A percentile compares a stretch with the other conserved stretches of the same genome.
Conservation (phyloP, 306 rosid genomes). For the Acacia melanoxylon region DNA sequence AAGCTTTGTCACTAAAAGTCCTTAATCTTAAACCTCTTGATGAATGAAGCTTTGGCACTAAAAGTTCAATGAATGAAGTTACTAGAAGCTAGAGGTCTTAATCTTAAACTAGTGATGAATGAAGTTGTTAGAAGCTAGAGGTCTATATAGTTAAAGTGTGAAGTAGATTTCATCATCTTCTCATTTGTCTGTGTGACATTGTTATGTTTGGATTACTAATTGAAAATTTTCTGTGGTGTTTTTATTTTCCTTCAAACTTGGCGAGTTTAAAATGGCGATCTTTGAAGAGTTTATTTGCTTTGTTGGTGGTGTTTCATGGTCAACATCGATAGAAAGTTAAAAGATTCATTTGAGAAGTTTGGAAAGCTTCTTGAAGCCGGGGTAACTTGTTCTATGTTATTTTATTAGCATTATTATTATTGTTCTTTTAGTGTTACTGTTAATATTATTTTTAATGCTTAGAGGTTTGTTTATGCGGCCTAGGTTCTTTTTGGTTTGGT, state of each 20-base stretch:
- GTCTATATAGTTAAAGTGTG: no score
- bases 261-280: conserved; percentile 79
- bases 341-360: conserved; percentile 82
- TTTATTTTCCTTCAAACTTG: conserved; percentile 3
- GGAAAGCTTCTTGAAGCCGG: conserved; percentile 93
- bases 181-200: not conserved
- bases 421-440: not conserved
- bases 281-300: conserved; percentile 86
- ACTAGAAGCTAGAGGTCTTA: no score
- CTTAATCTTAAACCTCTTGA: not conserved
- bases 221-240: not conserved
- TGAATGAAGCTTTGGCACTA: not conserved
- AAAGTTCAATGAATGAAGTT: not conserved
- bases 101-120: no score
- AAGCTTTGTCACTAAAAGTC: not conserved
- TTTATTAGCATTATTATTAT: not conserved
- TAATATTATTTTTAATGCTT: not conserved
- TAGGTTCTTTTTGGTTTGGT: conserved; percentile 17
- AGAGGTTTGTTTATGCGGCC: conserved; percentile 19
- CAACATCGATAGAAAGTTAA: conserved; percentile 87
- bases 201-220: not conserved
- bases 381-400: conserved; percentile 45
- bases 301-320: conserved; percentile 97
- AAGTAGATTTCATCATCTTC: no score
- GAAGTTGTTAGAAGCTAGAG: no score